Evolutionary conservation across 2,329 filamentous ascomycete genomes (phyloP).

Genomic region (Colletotrichum viniferum): DNA sequence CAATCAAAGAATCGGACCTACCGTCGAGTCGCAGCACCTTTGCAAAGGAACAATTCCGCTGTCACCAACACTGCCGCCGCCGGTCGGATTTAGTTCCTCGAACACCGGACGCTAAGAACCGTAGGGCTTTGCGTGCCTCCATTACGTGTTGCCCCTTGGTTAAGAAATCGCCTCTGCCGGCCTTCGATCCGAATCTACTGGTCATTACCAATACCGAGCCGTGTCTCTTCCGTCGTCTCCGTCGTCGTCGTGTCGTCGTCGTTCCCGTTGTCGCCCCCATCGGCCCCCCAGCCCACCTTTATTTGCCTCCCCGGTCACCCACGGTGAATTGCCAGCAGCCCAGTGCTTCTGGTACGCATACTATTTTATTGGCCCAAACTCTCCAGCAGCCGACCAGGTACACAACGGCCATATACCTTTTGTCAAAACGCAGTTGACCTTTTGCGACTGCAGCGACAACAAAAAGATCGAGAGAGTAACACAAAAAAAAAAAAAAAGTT

Average conservation of each 20-base stretch:
- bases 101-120: background rate
- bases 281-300: constrained; percentile 9
- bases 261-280: constrained; percentile 3
- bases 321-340: background rate
- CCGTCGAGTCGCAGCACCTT: background rate
- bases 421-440: background rate
- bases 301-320: constrained; percentile 12
- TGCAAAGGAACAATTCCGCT: background rate
- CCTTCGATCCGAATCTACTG: constrained; percentile 1
- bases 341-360: background rate
- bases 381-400: background rate
- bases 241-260: background rate
- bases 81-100: constrained; percentile 2
- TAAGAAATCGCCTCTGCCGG: background rate
- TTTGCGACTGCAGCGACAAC: background rate
- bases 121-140: background rate
- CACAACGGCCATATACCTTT: background rate
- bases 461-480: background rate
- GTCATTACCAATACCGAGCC: constrained; percentile 17
- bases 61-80: constrained; percentile 1
- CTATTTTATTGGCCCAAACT: background rate
- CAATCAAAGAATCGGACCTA: background rate
- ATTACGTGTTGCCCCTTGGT: background rate
- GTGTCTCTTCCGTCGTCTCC: background rate
- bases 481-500: background rate